Percentiles rank a stretch among this genome's conserved stretches.
These are phyloP conservation scores for Zygnema cylindricum DNA, from an alignment of 139 green algal genomes.

Conservation along the genomic window DNA sequence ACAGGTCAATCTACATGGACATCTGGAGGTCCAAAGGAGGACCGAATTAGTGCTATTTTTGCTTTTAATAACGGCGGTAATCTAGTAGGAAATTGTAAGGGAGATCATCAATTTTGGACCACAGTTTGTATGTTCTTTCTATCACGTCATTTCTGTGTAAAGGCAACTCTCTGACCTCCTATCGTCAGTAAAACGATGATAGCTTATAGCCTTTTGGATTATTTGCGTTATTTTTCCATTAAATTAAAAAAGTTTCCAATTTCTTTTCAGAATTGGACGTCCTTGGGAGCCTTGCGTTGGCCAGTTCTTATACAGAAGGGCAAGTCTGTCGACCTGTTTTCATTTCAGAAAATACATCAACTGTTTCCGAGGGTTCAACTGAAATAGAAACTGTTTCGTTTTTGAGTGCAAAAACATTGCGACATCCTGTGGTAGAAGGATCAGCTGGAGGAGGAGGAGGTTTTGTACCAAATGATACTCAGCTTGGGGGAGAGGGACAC, in stretches of 20 bases:
- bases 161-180: no score
- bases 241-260: not conserved
- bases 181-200: no score
- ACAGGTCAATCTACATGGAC: no score
- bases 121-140: no score
- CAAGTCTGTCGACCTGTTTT: constrained; percentile 57
- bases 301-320: constrained; percentile 12
- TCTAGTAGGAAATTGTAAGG: no score
- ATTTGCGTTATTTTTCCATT: no score
- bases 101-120: no score
- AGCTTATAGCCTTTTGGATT: no score
- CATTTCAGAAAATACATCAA: not conserved
- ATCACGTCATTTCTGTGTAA: no score
- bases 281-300: constrained; percentile 65
- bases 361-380: not conserved
- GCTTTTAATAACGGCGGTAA: no score
- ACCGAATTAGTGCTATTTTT: no score
- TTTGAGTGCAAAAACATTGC: constrained; percentile 63
- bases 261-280: constrained; percentile 83
- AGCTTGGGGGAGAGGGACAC: constrained; percentile 71
- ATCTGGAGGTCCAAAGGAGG: no score
- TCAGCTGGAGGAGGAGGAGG: constrained; percentile 52
- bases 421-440: constrained; percentile 73
- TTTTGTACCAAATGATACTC: constrained; percentile 96
- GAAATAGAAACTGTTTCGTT: not conserved